Evolutionary conservation across 164 flowering plant species (phyloP), one percentile per base, ranked within the genome.

Genomic region (Liquidambar formosana): DNA sequence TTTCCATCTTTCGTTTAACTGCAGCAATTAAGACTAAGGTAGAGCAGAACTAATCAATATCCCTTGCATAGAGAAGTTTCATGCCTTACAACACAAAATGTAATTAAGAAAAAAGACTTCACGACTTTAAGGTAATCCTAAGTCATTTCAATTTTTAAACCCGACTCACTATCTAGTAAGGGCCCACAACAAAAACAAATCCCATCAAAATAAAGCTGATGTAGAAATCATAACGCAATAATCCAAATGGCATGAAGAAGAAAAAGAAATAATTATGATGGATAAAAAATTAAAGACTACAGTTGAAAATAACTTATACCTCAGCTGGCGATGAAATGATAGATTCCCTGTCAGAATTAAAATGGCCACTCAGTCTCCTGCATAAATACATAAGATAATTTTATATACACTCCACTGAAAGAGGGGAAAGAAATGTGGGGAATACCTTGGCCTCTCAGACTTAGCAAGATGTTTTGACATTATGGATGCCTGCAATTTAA

Each of bases 401-500:
- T 43, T 16, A 15, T n/a, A 67, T 19, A 48, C 8, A 22, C 16
- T 5, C 10, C 28, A 57, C 8, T 1, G 22, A 53, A 0, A 18
- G 46, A 48, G 33, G 44, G 33, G 13, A 1, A 38, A 22, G 18
- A 27, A 13, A 49, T 4, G 38, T 26, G 8, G 48, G 21, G 27
- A 67, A 63, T 81, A 91, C 94, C 97, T 89, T 73, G 88, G 89
- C 78, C 82, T 84, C 72, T 91, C 93, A 28, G 92, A 78, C 71
- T 87, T 89, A 2, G 87, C 71, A 25, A 89, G 77, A 73, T 86
- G 94, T 70, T 88, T 89, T 52, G 97, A 85, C 97, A 91, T 91
- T 56, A 91, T 84, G 1, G 94, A 88, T 61, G 90, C 94, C 97
- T 91, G 93, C 82, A 86, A 73, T 25, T 58, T 69, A 52, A 65